Base-by-base conservation (phyloP, 257 asterid genomes). In the Paulownia fortunei region DNA sequence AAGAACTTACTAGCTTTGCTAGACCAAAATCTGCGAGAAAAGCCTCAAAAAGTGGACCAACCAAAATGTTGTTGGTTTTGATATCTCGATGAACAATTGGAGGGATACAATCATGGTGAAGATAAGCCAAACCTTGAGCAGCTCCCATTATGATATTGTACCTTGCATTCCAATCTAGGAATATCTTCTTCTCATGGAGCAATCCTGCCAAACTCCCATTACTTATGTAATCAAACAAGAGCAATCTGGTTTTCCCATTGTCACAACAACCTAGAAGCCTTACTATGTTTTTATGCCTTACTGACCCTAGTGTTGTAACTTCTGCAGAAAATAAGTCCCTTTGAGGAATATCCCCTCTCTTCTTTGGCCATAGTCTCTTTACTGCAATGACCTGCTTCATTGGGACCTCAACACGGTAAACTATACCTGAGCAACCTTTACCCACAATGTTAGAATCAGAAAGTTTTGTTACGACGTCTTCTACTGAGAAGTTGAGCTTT, bases 11-110 rank as follows among this genome's bases (percentile, higher is more conserved):
- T 1, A 84, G 84, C 90, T 88, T 89, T 65, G 97, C 97, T 12
- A 89, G 89, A 26, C 97, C 97, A 74, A 91, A 91, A 83, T 91
- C 97, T 58, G 97, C 97, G 3, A 91, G 92, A 74, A 88, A 85
- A 76, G 92, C 89, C 84, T 91, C 94, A 34, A 84, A 89, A 19
- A 75, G 83, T 13, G 94, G 86, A 62, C 93, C 92, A 10, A 91
- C 88, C 80, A 91, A 80, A 61, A 89, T 91, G 84, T 91, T 91
- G 82, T 88, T 91, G 83, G 89, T 79, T 82, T 91, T 91, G 79
- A 91, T 89, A 44, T 91, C 97, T 4, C 97, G 86, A 37, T 91
- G 94, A 82, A 89, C 86, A 52, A 89, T 91, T 36, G 97, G 88
- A 78, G 94, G 97, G 66, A 82, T 88, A 58, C 94, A 91, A 78